Conservation (phyloP, 2,329 filamentous ascomycete species). For the Raffaelea arxii region DNA sequence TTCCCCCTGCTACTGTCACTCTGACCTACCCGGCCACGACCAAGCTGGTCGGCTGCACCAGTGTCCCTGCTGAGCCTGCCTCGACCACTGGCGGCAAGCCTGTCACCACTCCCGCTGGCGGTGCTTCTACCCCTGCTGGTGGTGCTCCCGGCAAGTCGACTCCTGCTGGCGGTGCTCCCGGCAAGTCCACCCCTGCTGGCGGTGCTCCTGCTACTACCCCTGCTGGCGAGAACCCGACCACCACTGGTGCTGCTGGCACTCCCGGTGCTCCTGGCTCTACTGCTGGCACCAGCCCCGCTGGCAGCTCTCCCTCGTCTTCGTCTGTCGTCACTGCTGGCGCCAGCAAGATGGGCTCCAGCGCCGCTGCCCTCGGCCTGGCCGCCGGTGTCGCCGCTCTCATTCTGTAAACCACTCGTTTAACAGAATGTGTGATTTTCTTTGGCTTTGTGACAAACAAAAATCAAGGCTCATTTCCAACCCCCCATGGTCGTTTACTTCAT, state of each 20-base stretch:
- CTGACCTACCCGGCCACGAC: background rate
- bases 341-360: constrained; percentile 7
- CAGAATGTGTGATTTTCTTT: too few species aligned
- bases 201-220: background rate
- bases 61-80: background rate
- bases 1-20: background rate
- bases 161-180: background rate
- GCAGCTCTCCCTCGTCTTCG: background rate
- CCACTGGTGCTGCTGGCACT: background rate
- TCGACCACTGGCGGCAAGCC: background rate
- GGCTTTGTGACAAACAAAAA: too few species aligned
- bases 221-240: background rate
- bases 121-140: background rate
- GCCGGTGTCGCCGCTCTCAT: constrained; percentile 11
- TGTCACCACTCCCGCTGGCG: background rate
- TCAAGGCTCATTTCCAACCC: too few species aligned
- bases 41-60: constrained; percentile 7
- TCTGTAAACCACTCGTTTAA: constrained; percentile 12
- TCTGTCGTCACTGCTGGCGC: constrained; percentile 10
- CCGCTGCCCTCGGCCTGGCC: constrained; percentile 11
- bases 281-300: background rate
- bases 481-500: too few species aligned
- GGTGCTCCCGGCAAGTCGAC: background rate
- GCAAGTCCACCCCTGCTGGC: background rate
- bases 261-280: background rate